Conservation (phyloP, 2,329 filamentous ascomycete species). For the Camptophora hylomeconis region DNA sequence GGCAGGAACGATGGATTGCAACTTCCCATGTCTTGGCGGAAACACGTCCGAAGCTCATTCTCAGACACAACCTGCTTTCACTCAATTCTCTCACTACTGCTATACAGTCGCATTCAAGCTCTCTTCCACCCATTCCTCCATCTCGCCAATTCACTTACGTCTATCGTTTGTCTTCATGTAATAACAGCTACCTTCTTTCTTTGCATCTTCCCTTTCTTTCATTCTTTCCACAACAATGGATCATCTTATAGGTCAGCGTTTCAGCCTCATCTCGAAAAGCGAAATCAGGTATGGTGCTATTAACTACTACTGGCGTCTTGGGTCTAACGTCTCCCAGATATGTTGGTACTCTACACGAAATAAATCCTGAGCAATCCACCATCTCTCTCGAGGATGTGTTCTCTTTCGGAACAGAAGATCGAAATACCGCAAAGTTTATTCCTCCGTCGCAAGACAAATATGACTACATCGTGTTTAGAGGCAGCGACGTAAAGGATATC, state of each 20-base stretch:
- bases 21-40: no score
- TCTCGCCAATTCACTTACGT: constrained; percentile 2
- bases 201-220: constrained; percentile 16
- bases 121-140: no score
- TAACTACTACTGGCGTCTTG: constrained; percentile 10
- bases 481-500: constrained; percentile 96
- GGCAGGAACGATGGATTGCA: no score
- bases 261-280: constrained; percentile 93
- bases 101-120: no score
- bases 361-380: constrained; percentile 93
- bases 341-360: constrained; percentile 89
- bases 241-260: constrained; percentile 54
- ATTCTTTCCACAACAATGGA: constrained; percentile 33
- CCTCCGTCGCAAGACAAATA: constrained; percentile 76
- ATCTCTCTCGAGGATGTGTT: constrained; percentile 94
- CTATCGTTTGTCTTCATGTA: no score
- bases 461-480: constrained; percentile 97
- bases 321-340: constrained; percentile 49
- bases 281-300: constrained; percentile 63
- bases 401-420: constrained; percentile 88
- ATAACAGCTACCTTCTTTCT: constrained; percentile 15
- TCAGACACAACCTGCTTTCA: constrained; percentile 2
- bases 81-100: no score
- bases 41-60: no score
- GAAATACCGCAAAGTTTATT: constrained; percentile 70